phyloP scores from a whole-genome alignment of 495 filamentous ascomycete species.

The Beverwykella pulmonaria region DNA sequence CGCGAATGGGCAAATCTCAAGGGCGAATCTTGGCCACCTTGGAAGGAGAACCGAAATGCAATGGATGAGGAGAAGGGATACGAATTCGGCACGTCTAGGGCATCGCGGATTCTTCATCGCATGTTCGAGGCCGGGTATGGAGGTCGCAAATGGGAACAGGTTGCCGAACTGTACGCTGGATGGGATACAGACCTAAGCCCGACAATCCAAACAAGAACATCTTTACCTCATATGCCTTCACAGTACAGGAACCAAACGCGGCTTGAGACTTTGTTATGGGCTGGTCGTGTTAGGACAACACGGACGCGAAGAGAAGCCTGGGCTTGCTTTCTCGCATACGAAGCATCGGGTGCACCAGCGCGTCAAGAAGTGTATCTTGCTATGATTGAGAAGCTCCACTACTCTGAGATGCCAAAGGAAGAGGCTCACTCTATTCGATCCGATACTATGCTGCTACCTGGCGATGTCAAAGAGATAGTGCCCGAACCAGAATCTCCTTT shows the following conservation, averaged over 20 bases:
- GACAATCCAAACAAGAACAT: conserved; percentile 64
- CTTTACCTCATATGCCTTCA: neutral
- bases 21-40: conserved; percentile 69
- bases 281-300: conserved; percentile 64
- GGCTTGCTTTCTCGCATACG: conserved; percentile 65
- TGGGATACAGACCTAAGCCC: conserved; percentile 71
- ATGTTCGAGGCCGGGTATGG: conserved; percentile 69
- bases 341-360: conserved; percentile 39
- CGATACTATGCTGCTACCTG: conserved; percentile 51
- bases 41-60: conserved; percentile 64
- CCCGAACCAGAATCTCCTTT: conserved; percentile 59
- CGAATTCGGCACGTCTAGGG: conserved; percentile 62
- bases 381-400: conserved; percentile 64
- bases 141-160: conserved; percentile 57
- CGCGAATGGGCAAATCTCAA: conserved; percentile 62
- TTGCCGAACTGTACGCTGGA: conserved; percentile 60
- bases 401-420: conserved; percentile 36
- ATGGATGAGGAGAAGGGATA: conserved; percentile 59
- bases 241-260: neutral
- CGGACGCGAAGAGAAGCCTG: conserved; percentile 72
- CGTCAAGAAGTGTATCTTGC: conserved; percentile 55
- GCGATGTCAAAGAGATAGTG: conserved; percentile 62
- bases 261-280: conserved; percentile 50
- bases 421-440: neutral
- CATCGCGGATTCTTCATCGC: conserved; percentile 57